Evolutionary conservation across 1,284 basidiomycete genomes (phyloP), one percentile per base, ranked within the genome.

Genomic region (Coniophora puteana): DNA sequence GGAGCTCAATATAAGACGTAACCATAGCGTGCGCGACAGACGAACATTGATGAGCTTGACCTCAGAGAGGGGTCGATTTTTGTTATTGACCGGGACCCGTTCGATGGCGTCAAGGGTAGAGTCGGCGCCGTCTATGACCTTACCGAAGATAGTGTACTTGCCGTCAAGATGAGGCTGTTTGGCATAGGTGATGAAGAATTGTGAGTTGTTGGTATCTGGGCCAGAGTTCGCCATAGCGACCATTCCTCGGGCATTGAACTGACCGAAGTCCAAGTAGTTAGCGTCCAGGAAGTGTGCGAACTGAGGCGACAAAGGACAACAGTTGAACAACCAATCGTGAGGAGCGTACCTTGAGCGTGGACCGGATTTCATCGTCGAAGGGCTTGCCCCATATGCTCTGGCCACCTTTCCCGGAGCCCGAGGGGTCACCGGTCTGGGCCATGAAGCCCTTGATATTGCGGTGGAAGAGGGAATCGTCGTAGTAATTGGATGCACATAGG

Each of bases 201-300:
- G 86, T 3, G 90, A 91, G 65, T 95, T 96, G 70, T 96, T 97
- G 16, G 88, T 84, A 62, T 95, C 89, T 17, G 87, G 86, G 0
- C 94, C 94, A 4, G 88, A 85, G 62, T 97, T 97, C 38, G 93
- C 94, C 92, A 97, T 96, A 18, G 93, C 93, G n/a, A 96, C 83
- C 49, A 96, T 77, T 14, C 93, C 93, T 49, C 94, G 80, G 40
- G 81, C 72, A 64, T 96, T 96, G 71, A 98, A 97, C 92, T 94
- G 37, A 25, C 31, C 17, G 21, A 20, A 14, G 4, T 11, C n/a
- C 43, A 34, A 22, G 26, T 43, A 32, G 17, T 13, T 41, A 47
- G 36, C 10, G 38, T 31, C 38, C 25, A 14, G 3, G 12, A 25
- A 20, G 16, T 24, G 11, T 16, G 44, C 5, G 10, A 10, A 31